Evolutionary conservation across 441 rosid species (phyloP), one percentile per base, ranked within the genome.

Genomic region (Gossypium trilobum): DNA sequence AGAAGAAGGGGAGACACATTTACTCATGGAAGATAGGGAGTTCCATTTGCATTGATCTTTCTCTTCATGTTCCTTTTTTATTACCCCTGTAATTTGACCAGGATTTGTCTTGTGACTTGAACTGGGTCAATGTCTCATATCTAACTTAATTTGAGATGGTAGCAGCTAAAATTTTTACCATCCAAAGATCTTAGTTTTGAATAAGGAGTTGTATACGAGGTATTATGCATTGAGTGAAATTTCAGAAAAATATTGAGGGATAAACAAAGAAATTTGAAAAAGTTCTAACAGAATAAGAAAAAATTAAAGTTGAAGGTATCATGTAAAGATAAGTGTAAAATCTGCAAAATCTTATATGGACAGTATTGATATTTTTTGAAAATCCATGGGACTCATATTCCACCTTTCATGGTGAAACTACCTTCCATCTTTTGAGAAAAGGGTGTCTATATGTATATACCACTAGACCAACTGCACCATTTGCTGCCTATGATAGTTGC

Each of bases 261-360:
- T 67, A 50, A 50, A 25, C 19, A 48, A 65, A 48, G 23, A n/a
- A 48, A 48, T 67, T 67, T 10, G 9, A 5, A 17, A 16, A 62
- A 7, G 0, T 19, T 62, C 16, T 14, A 31, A 7, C 46, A 16
- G 46, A 7, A 14, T 14, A 61, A 62, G 46, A 9, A 17, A 62
- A 17, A 62, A 33, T 62, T n/a, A 62, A 62, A 62, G 25, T 36
- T 17, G 10, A 62, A 9, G 50, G 8, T 33, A 59, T 59, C 8
- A 9, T 33, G 68, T 36, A 62, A 36, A 62, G 67, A 36, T 62
- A 33, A 62, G 68, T 33, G 42, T 62, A 46, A 62, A 62, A 33
- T 9, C n/a, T 36, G 51, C 13, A 62, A 36, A 9, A 16, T 36
- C 11, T 4, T 9, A 17, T 1, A 3, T 0, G 10, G 68, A 2